phyloP scores from a whole-genome alignment of 345 rosid genomes.

The Conringia planisiliqua region DNA sequence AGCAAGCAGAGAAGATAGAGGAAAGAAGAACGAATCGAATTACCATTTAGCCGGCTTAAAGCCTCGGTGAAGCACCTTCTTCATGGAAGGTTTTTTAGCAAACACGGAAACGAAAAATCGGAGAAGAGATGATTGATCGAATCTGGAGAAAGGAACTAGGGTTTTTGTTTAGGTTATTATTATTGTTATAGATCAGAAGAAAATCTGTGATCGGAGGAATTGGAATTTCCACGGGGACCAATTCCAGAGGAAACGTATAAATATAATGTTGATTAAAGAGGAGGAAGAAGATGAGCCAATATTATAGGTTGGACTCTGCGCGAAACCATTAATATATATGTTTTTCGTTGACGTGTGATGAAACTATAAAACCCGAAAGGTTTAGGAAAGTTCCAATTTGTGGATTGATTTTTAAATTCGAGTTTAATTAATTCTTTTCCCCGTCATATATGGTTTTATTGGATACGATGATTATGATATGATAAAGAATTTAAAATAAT shows the following conservation, averaged over 20 bases:
- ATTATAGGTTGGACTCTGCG: slow-evolving; percentile 14
- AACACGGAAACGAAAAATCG: not conserved
- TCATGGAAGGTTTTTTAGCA: slow-evolving; percentile 1
- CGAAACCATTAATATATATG: not conserved
- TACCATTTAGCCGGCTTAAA: slow-evolving; percentile 95
- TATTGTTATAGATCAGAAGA: not conserved
- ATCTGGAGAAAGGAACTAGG: not conserved
- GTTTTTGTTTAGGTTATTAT: not conserved
- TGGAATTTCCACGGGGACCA: slow-evolving; percentile 14
- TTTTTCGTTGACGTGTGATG: slow-evolving; percentile 9
- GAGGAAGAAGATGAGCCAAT: not conserved
- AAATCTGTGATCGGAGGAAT: slow-evolving; percentile 1
- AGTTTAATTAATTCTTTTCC: too few species aligned
- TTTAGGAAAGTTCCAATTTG: not conserved
- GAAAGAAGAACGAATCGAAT: not conserved
- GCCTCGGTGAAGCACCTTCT: slow-evolving; percentile 60
- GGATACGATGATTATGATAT: too few species aligned
- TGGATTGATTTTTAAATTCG: not conserved
- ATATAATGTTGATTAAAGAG: not conserved
- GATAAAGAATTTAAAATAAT: too few species aligned
- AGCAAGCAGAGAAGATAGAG: not conserved
- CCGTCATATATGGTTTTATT: too few species aligned
- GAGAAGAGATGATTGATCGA: not conserved
- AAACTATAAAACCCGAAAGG: not conserved
- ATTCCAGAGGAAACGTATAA: slow-evolving; percentile 27